Evolutionary conservation across 129 eudicot species (phyloP).

Genomic region (Daucus carota): DH1_v3.0 NC_030384.2:24719501-24720000

Average conservation of each 20-base stretch:
- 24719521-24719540: neutral
- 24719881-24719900: constrained; percentile 25
- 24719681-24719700: neutral
- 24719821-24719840: constrained; percentile 34
- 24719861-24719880: constrained; percentile 24
- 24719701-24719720: neutral
- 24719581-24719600: too few relatives aligned
- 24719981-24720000: constrained; percentile 56
- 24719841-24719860: constrained; percentile 45
- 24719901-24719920: constrained; percentile 38
- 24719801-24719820: constrained; percentile 37
- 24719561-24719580: too few relatives aligned
- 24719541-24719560: neutral
- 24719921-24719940: constrained; percentile 44
- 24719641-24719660: neutral
- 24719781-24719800: constrained; percentile 76
- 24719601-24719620: too few relatives aligned
- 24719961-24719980: constrained; percentile 55
- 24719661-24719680: neutral
- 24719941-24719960: constrained; percentile 53
- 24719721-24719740: neutral
- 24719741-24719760: neutral
- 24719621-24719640: too few relatives aligned
- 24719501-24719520: too few relatives aligned
- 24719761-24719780: constrained; percentile 19